Evolutionary conservation across 441 rosid species (phyloP), one percentile per base, ranked within the genome.

Genomic region (Corymbia calophylla): DNA sequence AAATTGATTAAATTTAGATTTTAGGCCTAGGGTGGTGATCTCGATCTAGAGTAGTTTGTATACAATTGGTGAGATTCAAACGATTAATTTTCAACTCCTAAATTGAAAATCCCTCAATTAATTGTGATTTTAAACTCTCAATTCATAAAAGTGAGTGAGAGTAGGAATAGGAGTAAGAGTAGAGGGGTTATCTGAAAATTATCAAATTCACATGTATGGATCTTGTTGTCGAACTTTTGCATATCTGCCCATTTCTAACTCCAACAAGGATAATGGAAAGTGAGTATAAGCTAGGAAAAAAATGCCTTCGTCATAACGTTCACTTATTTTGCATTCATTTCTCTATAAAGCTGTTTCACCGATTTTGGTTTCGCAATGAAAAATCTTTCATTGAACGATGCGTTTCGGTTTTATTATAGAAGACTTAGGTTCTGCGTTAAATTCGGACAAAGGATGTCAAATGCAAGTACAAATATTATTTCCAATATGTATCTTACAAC

Each of bases 181-280:
- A 44, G n/a, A 77, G n/a, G 84, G 84, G 1, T 44, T 23, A 77
- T 97, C 96, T 96, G 99, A 92, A 97, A 97, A 93, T 96, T 95
- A 92, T 97, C 98, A 86, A 97, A 94, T 18, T 94, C 94, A 9
- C 96, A 96, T 17, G 92, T 86, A 35, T 98, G 98, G 91, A 96
- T 93, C 94, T 92, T 96, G 90, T 97, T 94, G 88, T 96, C 98
- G 54, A 97, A 97, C 91, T 92, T 95, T 92, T 90, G 94, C 99
- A 96, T 96, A 91, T 95, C 97, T 53, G 96, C 97, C 99, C 99
- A 97, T 19, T 98, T 85, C 98, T 97, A 88, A 96, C 98, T 87
- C 99, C 98, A 91, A 96, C 94, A 68, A 97, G 95, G 90, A 96
- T 90, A 89, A 97, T 94, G 15, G 98, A 95, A 87, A 97, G 92